Conservation (phyloP, 2,329 filamentous ascomycete species). For the Botrytis tulipae region DNA sequence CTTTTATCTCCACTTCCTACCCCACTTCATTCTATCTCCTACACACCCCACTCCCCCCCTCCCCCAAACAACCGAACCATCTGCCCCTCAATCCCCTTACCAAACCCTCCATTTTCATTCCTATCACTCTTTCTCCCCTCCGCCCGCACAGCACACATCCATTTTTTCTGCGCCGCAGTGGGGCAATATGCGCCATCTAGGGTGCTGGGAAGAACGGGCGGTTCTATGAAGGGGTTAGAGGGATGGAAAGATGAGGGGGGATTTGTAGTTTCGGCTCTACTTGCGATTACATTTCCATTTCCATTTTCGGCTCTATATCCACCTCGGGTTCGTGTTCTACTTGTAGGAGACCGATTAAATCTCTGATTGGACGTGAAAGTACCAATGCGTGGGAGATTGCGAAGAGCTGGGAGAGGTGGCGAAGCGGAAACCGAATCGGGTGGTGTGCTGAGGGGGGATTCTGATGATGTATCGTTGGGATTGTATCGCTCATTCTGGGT, state of each 20-base stretch:
- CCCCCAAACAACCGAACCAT: not conserved
- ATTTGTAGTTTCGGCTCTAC: not conserved
- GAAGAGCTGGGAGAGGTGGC: not conserved
- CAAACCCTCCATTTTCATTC: not conserved
- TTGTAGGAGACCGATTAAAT: not conserved
- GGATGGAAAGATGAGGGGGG: not conserved
- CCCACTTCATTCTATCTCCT: too few relatives aligned
- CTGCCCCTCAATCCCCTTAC: not conserved
- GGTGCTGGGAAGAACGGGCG: not conserved
- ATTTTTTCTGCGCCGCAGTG: not conserved
- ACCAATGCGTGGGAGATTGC: not conserved
- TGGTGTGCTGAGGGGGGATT: not conserved
- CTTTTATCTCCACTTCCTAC: too few relatives aligned
- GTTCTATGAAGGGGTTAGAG: not conserved
- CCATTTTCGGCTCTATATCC: too few relatives aligned
- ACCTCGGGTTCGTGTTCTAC: not conserved
- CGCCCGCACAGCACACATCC: not conserved
- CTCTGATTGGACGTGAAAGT: fast-evolving
- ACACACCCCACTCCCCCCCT: not conserved
- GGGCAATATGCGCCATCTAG: not conserved
- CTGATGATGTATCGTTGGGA: not conserved
- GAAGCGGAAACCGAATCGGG: not conserved
- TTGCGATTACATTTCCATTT: too few relatives aligned
- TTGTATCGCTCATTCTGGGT: not conserved
- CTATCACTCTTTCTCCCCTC: not conserved